Conservation (phyloP, 164 flowering plant genomes). For the Malania oleifera region DNA sequence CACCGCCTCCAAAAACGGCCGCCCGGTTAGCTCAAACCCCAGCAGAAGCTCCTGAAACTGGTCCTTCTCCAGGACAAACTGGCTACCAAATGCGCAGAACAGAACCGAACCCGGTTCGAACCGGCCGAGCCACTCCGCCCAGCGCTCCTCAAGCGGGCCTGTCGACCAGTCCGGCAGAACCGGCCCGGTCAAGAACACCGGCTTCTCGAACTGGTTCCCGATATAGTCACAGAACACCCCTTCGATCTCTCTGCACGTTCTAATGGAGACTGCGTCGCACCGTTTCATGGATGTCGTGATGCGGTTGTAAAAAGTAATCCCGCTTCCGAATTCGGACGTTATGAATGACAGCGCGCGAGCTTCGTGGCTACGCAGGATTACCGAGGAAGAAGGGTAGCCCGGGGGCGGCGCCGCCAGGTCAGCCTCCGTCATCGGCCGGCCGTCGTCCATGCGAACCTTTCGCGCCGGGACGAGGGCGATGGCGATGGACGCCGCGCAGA, state of each 20-base stretch:
- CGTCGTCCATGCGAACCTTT: no score
- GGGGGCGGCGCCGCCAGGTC: slow-evolving; percentile 29
- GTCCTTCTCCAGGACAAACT: slow-evolving; percentile 21
- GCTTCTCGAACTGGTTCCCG: slow-evolving; percentile 23
- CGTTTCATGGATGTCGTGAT: slow-evolving; percentile 8
- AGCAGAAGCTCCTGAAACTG: slow-evolving; percentile 50
- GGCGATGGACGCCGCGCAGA: slow-evolving; percentile 26
- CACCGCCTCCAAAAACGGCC: slow-evolving; percentile 39
- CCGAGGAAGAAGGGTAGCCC: slow-evolving; percentile 36
- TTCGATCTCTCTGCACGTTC: slow-evolving; percentile 46
- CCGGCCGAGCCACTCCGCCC: slow-evolving; percentile 34
- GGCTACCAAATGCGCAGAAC: slow-evolving; percentile 48
- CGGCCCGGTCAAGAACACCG: slow-evolving; percentile 40
- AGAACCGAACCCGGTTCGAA: slow-evolving; percentile 29
- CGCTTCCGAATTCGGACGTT: slow-evolving; percentile 25
- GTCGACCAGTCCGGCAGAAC: slow-evolving; percentile 22
- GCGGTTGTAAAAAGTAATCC: slow-evolving; percentile 29
- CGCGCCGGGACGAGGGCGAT: slow-evolving; percentile 24
- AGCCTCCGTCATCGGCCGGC: slow-evolving; percentile 21
- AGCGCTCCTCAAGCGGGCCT: slow-evolving; percentile 15
- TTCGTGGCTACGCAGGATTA: slow-evolving; percentile 23
- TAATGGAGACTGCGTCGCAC: slow-evolving; percentile 37
- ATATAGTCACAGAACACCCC: slow-evolving; percentile 35
- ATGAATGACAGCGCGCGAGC: slow-evolving; percentile 14
- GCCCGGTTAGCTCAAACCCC: slow-evolving; percentile 43